Evolutionary conservation across 2,329 filamentous ascomycete species (phyloP).

Genomic region (Stromatinia cepivora): DNA sequence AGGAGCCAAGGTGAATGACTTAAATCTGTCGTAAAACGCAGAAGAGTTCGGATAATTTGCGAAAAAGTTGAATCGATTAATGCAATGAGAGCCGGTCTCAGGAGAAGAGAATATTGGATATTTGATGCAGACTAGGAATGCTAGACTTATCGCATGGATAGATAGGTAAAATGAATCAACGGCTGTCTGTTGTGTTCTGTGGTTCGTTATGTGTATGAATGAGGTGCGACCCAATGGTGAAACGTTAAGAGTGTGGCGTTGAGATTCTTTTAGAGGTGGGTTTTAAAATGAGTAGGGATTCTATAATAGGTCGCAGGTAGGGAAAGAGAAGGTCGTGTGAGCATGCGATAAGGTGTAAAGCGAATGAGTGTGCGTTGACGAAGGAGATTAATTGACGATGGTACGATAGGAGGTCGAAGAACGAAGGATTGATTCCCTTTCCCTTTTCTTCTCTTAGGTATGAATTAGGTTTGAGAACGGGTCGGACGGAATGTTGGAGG

Average conservation of each 20-base stretch:
- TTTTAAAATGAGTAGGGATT: slow-evolving; percentile 21
- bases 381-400: not conserved
- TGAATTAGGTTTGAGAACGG: slow-evolving; percentile 7
- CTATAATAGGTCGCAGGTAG: not conserved
- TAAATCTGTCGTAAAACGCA: slow-evolving; percentile 1
- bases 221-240: slow-evolving; percentile 18
- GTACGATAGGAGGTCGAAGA: slow-evolving; percentile 9
- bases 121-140: slow-evolving; percentile 10
- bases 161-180: not conserved
- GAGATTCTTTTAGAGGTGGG: slow-evolving; percentile 16
- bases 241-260: slow-evolving; percentile 23
- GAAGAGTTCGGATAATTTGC: not conserved
- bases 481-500: slow-evolving; percentile 8
- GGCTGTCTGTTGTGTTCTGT: slow-evolving; percentile 11
- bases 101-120: not conserved
- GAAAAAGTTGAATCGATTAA: slow-evolving; percentile 11
- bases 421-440: slow-evolving; percentile 13
- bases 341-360: not conserved
- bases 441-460: not conserved
- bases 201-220: slow-evolving; percentile 7
- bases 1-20: slow-evolving; percentile 31
- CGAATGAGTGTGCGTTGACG: not conserved
- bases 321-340: not conserved
- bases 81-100: slow-evolving; percentile 10
- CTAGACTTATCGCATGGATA: slow-evolving; percentile 5